Base-by-base conservation (phyloP, 108 stramenopile genomes). In the Phaeodactylum tricornutum region DNA sequence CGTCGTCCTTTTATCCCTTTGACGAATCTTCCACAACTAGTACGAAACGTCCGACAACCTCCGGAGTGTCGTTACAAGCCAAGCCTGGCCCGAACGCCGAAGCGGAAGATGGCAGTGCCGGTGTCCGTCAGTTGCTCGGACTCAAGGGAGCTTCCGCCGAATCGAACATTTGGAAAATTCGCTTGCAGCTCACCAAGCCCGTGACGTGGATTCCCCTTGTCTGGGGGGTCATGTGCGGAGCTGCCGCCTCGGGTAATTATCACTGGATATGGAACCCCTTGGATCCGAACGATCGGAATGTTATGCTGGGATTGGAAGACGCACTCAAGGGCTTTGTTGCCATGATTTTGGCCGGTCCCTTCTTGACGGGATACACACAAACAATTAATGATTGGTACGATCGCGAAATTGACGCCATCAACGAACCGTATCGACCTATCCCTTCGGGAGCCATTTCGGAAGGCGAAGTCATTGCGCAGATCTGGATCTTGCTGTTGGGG, bases 301-400 rank as follows among this genome's bases (percentile, higher is more conserved):
- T 92, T 16, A 25, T 74, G 49, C 51, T 90, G 12, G 93, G 88
- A 29, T 57, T 77, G 54, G 74, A 75, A 58, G 93, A 93, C 71
- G 60, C 88, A 3, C 65, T 70, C 43, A 94, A 94, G 66, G 93
- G 84, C 38, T 74, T 87, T 43, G 75, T 74, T 22, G 81, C 82
- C 39, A 89, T 93, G 84, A 74, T 95, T 36, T 68, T 96, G 43
- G 80, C 92, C 19, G 95, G 93, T 15, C 95, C 95, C 17, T 91
- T 94, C 68, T 61, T 94, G 38, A 94, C 93, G 25, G 95, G 95
- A 31, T 96, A 87, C 67, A 93, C 93, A 5, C 95, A 96, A 73
- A 96, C 95, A n/a, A 94, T 96, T 48, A 96, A 96, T 64, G 95
- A 96, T 60, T 96, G 95, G 95, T 94, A 96, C 62, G 95, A 96